Percentiles rank a stretch among this genome's conserved stretches.
These are phyloP conservation scores for Erigeron philadelphicus DNA, from an alignment of 140 eudicot species.

Conservation along the genomic window DNA sequence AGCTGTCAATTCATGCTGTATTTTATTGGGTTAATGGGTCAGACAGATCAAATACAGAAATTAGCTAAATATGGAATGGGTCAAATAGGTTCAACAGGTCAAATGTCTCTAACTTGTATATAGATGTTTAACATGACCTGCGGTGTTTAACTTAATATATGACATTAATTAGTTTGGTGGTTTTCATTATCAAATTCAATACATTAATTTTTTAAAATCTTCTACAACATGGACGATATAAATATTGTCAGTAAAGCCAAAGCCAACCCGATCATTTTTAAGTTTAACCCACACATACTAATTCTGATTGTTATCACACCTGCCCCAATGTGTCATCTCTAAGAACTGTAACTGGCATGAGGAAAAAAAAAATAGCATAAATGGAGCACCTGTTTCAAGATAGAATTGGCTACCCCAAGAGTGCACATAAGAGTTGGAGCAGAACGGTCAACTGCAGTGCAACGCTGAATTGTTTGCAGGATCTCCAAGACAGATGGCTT, in stretches of 20 bases:
- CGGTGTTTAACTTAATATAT: neutral
- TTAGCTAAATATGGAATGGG: neutral
- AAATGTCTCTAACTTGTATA: neutral
- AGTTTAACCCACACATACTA: neutral
- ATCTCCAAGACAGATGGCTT: conserved; percentile 60
- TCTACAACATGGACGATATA: neutral
- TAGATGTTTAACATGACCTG: neutral
- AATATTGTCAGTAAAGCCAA: neutral
- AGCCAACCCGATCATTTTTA: neutral
- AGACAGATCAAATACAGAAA: neutral
- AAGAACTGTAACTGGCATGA: conserved; percentile 3
- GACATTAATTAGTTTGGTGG: neutral
- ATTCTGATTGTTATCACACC: neutral
- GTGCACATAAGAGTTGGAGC: conserved; percentile 98
- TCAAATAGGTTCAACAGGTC: neutral
- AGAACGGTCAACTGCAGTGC: conserved; percentile 92
- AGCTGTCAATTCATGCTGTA: neutral
- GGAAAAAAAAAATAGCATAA: neutral
- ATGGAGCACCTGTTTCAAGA: conserved; percentile 69
- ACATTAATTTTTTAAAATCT: neutral
- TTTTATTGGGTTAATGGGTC: neutral
- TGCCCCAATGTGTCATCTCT: neutral
- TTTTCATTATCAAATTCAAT: neutral
- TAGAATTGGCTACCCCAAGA: conserved; percentile 80
- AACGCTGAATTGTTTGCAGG: conserved; percentile 78